Base-by-base conservation (phyloP, 495 filamentous ascomycete genomes). In the Neurospora terricola region DNA sequence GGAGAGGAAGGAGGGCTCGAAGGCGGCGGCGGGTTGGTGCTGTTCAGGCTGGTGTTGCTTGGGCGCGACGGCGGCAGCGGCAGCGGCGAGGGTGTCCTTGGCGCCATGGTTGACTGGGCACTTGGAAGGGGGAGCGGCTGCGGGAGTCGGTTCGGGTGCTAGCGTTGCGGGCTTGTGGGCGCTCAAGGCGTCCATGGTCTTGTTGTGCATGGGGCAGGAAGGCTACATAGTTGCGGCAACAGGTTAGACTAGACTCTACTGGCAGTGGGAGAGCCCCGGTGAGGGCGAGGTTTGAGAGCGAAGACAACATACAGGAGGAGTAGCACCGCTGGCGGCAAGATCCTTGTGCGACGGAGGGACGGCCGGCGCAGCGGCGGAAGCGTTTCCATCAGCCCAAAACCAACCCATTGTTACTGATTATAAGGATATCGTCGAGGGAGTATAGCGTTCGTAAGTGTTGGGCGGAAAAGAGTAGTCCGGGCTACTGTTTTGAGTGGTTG, bases 321-420 rank as follows among this genome's bases (percentile, higher is more conserved):
- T 72, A 80, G 90, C 91, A 68, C 83, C 80, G 62, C 80, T 82
- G 79, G 79, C 74, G 73, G 66, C 75, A 70, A 75, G 76, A 59
- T 70, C 76, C 38, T 75, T 76, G 72, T 81, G 73, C 74, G 72
- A 73, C 14, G 75, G 69, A 48, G 73, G 73, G 16, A 73, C 70
- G 38, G 77, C 76, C 69, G 81, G 75, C 75, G 77, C 76, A 39
- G 74, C 82, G 74, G 82, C 74, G 27, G 87, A 79, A 66, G 84
- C 72, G 80, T 81, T 74, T 79, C 88, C 79, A 75, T 99, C 94
- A 82, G 94, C 92, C 96, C 96, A 99, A 77, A 99, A 99, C 96
- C 96, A 99, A 75, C 96, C 96, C 96, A 99, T 98, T 62, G 27
- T 79, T 4, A 62, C 54, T 30, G 48, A 21, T 75, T 48, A 37